Conservation (phyloP, 2,329 filamentous ascomycete genomes). For the Cercospora sp. region DNA sequence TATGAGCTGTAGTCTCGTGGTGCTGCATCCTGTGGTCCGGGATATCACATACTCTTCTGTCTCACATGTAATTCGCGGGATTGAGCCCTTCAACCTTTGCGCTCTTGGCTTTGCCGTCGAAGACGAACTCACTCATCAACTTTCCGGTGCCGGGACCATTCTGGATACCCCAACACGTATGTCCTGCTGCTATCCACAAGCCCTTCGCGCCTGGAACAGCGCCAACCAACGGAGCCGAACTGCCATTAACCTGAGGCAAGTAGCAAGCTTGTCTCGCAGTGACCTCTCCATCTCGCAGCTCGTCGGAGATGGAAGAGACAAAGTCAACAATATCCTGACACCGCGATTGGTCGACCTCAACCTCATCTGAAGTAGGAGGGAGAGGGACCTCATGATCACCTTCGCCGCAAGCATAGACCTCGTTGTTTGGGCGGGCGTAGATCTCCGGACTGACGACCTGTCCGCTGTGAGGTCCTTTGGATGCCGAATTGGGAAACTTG, state of each 20-base stretch:
- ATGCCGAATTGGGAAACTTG: conserved; percentile 55
- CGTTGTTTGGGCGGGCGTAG: conserved; percentile 83
- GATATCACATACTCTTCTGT: background rate
- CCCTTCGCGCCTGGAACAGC: conserved; percentile 67
- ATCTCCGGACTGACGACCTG: conserved; percentile 82
- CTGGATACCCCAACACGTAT: conserved; percentile 98
- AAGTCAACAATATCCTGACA: conserved; percentile 87
- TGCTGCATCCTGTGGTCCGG: background rate
- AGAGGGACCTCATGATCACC: conserved; percentile 75
- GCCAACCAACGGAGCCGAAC: conserved; percentile 76
- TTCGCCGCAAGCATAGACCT: conserved; percentile 93
- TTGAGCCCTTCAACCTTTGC: conserved; percentile 46
- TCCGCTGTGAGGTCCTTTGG: conserved; percentile 47
- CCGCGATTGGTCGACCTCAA: conserved; percentile 70
- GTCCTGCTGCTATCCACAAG: conserved; percentile 79
- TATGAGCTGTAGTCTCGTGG: background rate
- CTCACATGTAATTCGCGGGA: conserved; percentile 37
- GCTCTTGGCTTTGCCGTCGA: conserved; percentile 47
- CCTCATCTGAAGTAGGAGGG: conserved; percentile 72
- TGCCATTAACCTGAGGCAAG: conserved; percentile 68
- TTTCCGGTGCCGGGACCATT: conserved; percentile 79
- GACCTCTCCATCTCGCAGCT: conserved; percentile 54
- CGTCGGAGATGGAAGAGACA: conserved; percentile 60
- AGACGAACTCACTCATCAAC: conserved; percentile 50
- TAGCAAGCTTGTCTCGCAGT: conserved; percentile 87